Evolutionary conservation across 176 grass and related monocot species (phyloP).

Genomic region (Saccharum officinarum): DNA sequence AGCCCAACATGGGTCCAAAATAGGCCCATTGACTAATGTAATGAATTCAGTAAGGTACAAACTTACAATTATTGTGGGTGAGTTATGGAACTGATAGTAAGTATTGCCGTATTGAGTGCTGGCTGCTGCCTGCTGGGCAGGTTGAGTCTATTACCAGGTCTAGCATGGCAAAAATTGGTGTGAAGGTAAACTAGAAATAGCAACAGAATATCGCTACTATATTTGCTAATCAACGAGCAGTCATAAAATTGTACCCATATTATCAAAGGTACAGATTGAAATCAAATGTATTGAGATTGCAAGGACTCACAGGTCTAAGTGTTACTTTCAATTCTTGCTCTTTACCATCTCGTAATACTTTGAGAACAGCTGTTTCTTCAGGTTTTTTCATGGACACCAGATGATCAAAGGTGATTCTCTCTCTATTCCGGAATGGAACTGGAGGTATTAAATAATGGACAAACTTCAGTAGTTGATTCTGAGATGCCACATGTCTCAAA

Average conservation of each 20-base stretch:
- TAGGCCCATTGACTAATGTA: background rate
- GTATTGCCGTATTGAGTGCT: background rate
- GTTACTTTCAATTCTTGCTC: slow-evolving; percentile 71
- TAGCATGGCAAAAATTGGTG: slow-evolving; percentile 23
- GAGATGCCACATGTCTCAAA: slow-evolving; percentile 11
- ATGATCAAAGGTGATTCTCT: slow-evolving; percentile 99
- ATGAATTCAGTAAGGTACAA: background rate
- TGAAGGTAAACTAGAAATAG: slow-evolving; percentile 19
- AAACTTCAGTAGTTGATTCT: slow-evolving; percentile 20
- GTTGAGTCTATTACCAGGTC: slow-evolving; percentile 23
- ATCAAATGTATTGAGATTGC: slow-evolving; percentile 27
- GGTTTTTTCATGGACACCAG: slow-evolving; percentile 98
- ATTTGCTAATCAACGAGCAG: background rate
- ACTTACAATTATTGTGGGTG: background rate
- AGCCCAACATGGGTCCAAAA: background rate
- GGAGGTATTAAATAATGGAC: slow-evolving; percentile 42
- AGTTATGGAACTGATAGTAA: slow-evolving; percentile 14
- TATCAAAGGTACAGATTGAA: slow-evolving; percentile 17
- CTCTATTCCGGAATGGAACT: slow-evolving; percentile 98
- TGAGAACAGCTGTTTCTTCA: slow-evolving; percentile 71
- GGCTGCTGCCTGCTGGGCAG: background rate
- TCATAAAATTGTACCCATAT: background rate
- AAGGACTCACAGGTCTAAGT: slow-evolving; percentile 75
- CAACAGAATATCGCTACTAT: slow-evolving; percentile 6
- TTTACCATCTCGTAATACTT: slow-evolving; percentile 81